Percentiles rank a stretch among this genome's conserved stretches.
phyloP scores from a whole-genome alignment of 768 basidiomycete species.

The Trametes cubensis region DNA sequence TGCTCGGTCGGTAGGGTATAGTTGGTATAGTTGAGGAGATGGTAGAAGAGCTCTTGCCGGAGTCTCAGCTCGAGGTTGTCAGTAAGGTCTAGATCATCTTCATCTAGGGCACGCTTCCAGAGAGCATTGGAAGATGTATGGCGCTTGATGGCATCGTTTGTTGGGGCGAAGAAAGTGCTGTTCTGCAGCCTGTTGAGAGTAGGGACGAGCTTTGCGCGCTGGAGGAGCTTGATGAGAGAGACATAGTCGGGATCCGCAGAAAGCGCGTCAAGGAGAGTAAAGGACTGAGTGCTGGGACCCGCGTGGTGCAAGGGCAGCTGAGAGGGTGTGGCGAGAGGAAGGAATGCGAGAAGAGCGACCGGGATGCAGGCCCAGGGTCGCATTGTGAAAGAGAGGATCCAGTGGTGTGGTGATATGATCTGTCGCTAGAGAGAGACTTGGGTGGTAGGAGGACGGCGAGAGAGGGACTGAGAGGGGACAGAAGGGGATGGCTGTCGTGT shows the following conservation, averaged over 20 bases:
- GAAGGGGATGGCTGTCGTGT: constrained; percentile 10
- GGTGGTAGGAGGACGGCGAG: background rate
- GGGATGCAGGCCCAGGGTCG: constrained; percentile 39
- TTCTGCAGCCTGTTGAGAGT: constrained; percentile 85
- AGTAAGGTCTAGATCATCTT: constrained; percentile 42
- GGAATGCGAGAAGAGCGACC: constrained; percentile 39
- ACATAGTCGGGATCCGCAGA: constrained; percentile 75
- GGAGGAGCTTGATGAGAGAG: constrained; percentile 74
- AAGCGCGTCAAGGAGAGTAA: constrained; percentile 80
- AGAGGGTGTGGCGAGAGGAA: constrained; percentile 36
- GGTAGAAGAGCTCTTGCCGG: constrained; percentile 92
- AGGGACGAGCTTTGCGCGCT: constrained; percentile 85
- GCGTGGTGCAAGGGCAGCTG: constrained; percentile 38
- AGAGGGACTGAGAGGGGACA: background rate
- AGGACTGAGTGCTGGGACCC: constrained; percentile 38
- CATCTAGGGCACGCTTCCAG: constrained; percentile 42
- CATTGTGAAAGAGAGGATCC: constrained; percentile 30
- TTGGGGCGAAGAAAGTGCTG: constrained; percentile 92
- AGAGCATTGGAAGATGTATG: constrained; percentile 39
- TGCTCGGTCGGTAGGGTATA: constrained; percentile 45
- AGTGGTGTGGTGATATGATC: background rate
- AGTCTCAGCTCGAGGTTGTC: constrained; percentile 87
- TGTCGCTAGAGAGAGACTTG: too few relatives aligned
- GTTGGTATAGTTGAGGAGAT: constrained; percentile 84
- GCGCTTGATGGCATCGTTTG: constrained; percentile 82